Percentiles rank a stretch among this genome's conserved stretches.
phyloP scores from a whole-genome alignment of 2,329 filamentous ascomycete genomes.

The Aspergillus jensenii region DNA sequence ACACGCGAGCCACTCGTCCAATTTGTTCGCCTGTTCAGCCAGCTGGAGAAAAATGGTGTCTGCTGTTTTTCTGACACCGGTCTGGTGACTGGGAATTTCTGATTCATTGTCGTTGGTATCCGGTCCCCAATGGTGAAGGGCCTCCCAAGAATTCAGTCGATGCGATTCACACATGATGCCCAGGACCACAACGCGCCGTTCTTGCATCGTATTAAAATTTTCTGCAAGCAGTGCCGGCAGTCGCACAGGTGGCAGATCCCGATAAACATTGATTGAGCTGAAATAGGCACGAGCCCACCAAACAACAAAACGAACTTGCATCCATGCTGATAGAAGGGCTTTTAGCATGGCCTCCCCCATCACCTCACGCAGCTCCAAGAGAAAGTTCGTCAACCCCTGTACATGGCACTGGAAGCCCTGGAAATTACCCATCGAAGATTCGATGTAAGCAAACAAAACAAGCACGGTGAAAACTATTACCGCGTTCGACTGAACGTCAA shows the following conservation, averaged over 20 bases:
- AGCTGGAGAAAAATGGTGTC: background rate
- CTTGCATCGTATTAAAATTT: constrained; percentile 4
- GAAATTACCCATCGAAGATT: constrained; percentile 25
- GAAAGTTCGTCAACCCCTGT: constrained; percentile 8
- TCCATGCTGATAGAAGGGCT: constrained; percentile 21
- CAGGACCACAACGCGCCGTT: constrained; percentile 18
- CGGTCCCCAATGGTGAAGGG: constrained; percentile 12
- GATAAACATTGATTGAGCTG: constrained; percentile 20
- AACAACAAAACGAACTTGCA: constrained; percentile 22
- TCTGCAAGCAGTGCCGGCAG: constrained; percentile 9
- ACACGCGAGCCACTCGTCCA: constrained; percentile 19
- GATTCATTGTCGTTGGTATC: too few species aligned
- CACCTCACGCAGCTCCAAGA: background rate
- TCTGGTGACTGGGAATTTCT: too few species aligned
- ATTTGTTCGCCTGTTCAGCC: background rate
- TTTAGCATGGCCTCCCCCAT: background rate
- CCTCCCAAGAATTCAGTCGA: constrained; percentile 15
- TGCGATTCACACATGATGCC: constrained; percentile 28
- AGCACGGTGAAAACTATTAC: constrained; percentile 13
- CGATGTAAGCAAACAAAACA: constrained; percentile 22
- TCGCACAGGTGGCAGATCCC: constrained; percentile 11
- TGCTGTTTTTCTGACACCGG: too few species aligned
- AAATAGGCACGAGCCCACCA: constrained; percentile 30
- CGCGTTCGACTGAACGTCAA: constrained; percentile 7
- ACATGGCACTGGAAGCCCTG: constrained; percentile 23